Evolutionary conservation across 306 rosid genomes (phyloP).

Genomic region (Senna tora): DNA sequence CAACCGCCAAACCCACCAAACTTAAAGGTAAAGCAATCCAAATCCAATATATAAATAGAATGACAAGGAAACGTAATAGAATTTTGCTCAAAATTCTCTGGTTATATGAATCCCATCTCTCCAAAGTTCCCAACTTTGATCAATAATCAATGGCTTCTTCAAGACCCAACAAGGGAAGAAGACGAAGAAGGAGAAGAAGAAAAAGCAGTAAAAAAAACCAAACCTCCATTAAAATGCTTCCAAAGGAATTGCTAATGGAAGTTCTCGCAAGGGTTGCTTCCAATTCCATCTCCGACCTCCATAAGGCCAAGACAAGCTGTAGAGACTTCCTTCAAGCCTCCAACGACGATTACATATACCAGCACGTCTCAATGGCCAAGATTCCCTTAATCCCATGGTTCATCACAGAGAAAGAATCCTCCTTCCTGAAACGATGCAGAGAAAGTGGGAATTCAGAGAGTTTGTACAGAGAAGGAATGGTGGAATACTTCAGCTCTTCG

Average conservation of each 20-base stretch:
- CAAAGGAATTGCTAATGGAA: conserved; percentile 43
- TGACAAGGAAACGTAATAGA: neutral
- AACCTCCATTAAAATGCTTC: conserved; percentile 30
- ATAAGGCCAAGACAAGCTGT: conserved; percentile 34
- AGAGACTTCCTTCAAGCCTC: conserved; percentile 38
- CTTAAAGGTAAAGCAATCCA: neutral
- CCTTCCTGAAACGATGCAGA: conserved; percentile 34
- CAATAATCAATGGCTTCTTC: conserved; percentile 26
- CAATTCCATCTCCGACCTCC: conserved; percentile 34
- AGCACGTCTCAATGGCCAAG: conserved; percentile 30
- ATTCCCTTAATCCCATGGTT: conserved; percentile 43
- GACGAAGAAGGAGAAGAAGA: no score
- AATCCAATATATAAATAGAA: neutral
- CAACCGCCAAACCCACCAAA: conserved; percentile 7
- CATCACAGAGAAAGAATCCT: neutral
- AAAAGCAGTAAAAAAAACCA: neutral
- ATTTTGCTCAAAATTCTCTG: neutral
- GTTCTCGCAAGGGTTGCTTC: conserved; percentile 43
- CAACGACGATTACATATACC: conserved; percentile 38
- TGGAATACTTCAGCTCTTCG: conserved; percentile 32
- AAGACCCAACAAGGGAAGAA: conserved; percentile 6
- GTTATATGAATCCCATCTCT: neutral
- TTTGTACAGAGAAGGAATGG: conserved; percentile 46
- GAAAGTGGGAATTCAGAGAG: conserved; percentile 45
- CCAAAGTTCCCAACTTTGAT: no score